phyloP scores from a whole-genome alignment of 805 yeast genomes.

The Millerago galiae region DNA sequence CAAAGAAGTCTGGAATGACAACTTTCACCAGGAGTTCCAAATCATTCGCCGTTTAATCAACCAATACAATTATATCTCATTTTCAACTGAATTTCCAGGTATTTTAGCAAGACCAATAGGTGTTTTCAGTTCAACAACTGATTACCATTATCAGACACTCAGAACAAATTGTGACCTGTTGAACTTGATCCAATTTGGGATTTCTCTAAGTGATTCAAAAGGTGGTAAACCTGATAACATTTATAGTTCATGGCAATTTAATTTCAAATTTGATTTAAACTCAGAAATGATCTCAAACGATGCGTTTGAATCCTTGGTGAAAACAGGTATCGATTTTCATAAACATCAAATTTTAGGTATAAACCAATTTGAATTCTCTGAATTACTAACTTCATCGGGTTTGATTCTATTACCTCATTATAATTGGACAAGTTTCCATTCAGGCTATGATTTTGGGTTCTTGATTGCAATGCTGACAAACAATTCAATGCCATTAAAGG shows the following conservation, averaged over 20 bases:
- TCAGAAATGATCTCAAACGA: constrained; percentile 85
- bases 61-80: constrained; percentile 52
- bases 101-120: constrained; percentile 96
- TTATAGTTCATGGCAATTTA: constrained; percentile 93
- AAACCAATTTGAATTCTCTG: constrained; percentile 74
- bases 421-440: constrained; percentile 89
- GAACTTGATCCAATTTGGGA: constrained; percentile 79
- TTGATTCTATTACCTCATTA: constrained; percentile 58
- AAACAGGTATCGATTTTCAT: constrained; percentile 77
- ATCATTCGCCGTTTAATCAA: constrained; percentile 52
- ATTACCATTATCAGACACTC: constrained; percentile 93
- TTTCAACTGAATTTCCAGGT: constrained; percentile 94
- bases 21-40: constrained; percentile 61
- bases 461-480: constrained; percentile 71
- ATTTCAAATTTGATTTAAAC: constrained; percentile 72
- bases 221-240: constrained; percentile 65
- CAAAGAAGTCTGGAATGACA: constrained; percentile 70
- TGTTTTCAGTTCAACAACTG: constrained; percentile 78
- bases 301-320: constrained; percentile 69
- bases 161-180: constrained; percentile 85
- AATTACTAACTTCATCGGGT: constrained; percentile 79
- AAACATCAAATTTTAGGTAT: constrained; percentile 74
- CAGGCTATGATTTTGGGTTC: constrained; percentile 93
- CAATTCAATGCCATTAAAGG: constrained; percentile 71
- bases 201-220: constrained; percentile 61